These are phyloP conservation scores for Skeletonema marinoi DNA, from an alignment of 108 stramenopile genomes.

Conservation along the genomic window DNA sequence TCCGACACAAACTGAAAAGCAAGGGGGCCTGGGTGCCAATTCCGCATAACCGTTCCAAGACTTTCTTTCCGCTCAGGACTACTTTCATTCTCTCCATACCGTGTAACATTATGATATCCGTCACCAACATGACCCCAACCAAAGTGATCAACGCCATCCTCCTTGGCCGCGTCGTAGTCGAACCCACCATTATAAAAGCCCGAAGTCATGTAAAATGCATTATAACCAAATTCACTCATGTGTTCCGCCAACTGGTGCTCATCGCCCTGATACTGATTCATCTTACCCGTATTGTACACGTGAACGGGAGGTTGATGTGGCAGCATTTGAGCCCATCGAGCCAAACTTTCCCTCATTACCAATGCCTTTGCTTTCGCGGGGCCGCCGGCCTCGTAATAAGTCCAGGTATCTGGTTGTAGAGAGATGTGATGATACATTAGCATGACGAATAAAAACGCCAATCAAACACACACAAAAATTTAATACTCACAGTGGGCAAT, in stretches of 20 bases:
- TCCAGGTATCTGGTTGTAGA: conserved; percentile 32
- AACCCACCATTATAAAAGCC: conserved; percentile 38
- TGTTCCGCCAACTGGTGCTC: conserved; percentile 28
- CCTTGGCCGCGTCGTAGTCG: conserved; percentile 42
- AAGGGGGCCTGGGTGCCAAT: conserved; percentile 51
- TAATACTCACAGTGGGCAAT: conserved; percentile 40
- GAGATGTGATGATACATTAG: background rate
- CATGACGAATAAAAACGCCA: background rate
- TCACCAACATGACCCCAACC: conserved; percentile 50
- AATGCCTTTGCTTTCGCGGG: background rate
- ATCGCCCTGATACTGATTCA: background rate
- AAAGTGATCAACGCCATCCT: conserved; percentile 28
- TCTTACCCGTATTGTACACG: conserved; percentile 38
- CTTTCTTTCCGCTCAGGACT: conserved; percentile 40
- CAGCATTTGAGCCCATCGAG: conserved; percentile 50
- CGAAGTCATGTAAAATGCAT: conserved; percentile 47
- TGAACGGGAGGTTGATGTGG: conserved; percentile 45
- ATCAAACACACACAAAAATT: background rate
- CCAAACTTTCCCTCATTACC: conserved; percentile 31
- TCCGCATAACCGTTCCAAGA: conserved; percentile 48
- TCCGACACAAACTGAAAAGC: conserved; percentile 53
- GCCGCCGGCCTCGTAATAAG: conserved; percentile 46
- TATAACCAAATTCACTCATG: conserved; percentile 37
- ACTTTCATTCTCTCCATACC: conserved; percentile 50
- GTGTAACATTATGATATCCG: conserved; percentile 51